phyloP scores from a whole-genome alignment of 164 flowering plant genomes.

The Chloranthus sessilifolius region DNA sequence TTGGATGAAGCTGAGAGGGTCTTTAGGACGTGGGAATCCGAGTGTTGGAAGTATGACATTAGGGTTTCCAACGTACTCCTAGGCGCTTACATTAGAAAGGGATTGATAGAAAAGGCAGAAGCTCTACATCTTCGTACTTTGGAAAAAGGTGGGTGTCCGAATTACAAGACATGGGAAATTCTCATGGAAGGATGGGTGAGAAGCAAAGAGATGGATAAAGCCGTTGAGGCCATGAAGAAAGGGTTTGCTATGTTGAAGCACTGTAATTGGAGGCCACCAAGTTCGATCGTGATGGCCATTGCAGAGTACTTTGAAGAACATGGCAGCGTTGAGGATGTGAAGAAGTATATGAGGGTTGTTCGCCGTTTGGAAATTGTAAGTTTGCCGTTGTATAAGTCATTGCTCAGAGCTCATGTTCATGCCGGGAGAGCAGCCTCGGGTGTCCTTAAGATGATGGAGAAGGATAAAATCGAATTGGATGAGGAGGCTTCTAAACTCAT shows the following conservation, averaged over 20 bases:
- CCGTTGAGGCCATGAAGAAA: constrained; percentile 45
- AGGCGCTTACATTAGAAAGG: constrained; percentile 47
- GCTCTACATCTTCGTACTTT: constrained; percentile 36
- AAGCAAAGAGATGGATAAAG: constrained; percentile 40
- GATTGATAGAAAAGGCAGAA: constrained; percentile 47
- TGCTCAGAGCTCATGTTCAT: constrained; percentile 32
- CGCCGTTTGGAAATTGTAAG: constrained; percentile 30
- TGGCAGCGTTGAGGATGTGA: constrained; percentile 30
- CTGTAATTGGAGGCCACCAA: constrained; percentile 45
- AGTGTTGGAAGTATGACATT: constrained; percentile 41
- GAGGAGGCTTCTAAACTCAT: constrained; percentile 30
- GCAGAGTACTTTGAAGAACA: constrained; percentile 36
- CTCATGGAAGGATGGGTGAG: constrained; percentile 58
- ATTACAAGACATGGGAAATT: constrained; percentile 72
- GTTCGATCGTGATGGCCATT: constrained; percentile 23
- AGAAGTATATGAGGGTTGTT: constrained; percentile 19
- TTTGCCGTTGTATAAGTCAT: constrained; percentile 35
- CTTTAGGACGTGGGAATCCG: constrained; percentile 44
- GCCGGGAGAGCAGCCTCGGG: constrained; percentile 24
- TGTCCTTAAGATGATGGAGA: constrained; percentile 41
- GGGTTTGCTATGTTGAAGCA: constrained; percentile 32
- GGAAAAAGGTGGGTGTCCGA: constrained; percentile 54
- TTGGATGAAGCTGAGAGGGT: constrained; percentile 41
- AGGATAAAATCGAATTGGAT: constrained; percentile 33
- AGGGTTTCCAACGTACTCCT: constrained; percentile 60